Conservation (phyloP, 2,329 filamentous ascomycete species). For the Aspergillus sp. region DNA sequence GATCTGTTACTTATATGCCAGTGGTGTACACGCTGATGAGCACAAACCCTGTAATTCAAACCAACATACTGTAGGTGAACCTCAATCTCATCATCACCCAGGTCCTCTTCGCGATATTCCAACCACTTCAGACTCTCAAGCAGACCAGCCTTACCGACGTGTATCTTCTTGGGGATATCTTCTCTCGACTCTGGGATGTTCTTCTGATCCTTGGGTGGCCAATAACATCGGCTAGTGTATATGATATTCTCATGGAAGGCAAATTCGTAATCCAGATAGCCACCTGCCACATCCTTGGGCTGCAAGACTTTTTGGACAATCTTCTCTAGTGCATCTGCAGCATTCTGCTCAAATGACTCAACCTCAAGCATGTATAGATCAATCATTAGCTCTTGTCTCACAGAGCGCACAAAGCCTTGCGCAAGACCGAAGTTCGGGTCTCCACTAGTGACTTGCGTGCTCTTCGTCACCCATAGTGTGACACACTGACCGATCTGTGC, state of each 20-base stretch:
- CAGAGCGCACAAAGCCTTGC: constrained; percentile 15
- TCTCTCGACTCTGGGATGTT: neutral
- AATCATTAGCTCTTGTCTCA: constrained; percentile 13
- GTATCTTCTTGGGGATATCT: neutral
- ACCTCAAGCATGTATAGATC: constrained; percentile 17
- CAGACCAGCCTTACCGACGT: neutral
- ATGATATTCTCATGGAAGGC: constrained; percentile 11
- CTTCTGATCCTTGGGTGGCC: constrained; percentile 3
- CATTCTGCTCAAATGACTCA: constrained; percentile 9
- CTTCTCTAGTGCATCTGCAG: neutral
- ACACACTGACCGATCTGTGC: neutral
- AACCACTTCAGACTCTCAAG: constrained; percentile 5
- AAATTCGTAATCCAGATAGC: too few species aligned
- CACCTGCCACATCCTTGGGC: neutral
- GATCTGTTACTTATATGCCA: neutral
- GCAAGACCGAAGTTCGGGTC: constrained; percentile 17
- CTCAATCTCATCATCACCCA: constrained; percentile 29
- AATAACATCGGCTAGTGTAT: constrained; percentile 14
- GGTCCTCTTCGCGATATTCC: neutral
- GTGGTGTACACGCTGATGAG: neutral
- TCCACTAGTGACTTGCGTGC: constrained; percentile 11
- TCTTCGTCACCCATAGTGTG: constrained; percentile 10
- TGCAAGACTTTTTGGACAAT: neutral
- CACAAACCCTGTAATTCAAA: constrained; percentile 34
- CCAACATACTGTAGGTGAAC: constrained; percentile 37